Conservation (phyloP, 2,329 filamentous ascomycete genomes). For the Fusarium metavorans region DNA sequence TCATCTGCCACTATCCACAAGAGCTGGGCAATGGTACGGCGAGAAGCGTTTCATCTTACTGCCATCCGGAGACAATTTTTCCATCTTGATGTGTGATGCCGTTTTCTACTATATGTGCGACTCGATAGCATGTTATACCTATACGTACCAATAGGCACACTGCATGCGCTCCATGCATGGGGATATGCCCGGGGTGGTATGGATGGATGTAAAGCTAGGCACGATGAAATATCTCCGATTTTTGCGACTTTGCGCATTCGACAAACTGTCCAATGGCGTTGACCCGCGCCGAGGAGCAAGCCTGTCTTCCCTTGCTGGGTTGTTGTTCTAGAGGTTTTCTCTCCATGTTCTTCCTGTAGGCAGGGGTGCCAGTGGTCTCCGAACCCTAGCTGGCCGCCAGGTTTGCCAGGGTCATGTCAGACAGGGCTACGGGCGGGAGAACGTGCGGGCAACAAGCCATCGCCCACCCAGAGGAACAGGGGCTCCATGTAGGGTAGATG, state of each 20-base stretch:
- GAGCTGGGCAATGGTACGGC: not conserved
- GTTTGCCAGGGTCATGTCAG: constrained; percentile 20
- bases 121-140: not conserved
- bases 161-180: not conserved
- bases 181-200: not conserved
- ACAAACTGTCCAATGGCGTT: constrained; percentile 2
- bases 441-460: constrained; percentile 36
- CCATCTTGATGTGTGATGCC: not conserved
- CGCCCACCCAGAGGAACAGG: constrained; percentile 8
- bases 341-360: constrained; percentile 22
- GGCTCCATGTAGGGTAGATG: constrained; percentile 23
- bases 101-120: not conserved
- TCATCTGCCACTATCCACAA: not conserved
- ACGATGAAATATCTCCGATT: constrained; percentile 10
- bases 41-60: not conserved
- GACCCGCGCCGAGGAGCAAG: constrained; percentile 2
- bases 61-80: not conserved
- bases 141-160: not conserved
- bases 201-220: not conserved
- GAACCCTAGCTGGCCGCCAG: constrained; percentile 7
- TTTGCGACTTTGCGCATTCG: not conserved
- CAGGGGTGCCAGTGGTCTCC: constrained; percentile 10
- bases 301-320: constrained; percentile 20
- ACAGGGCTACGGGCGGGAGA: constrained; percentile 30
- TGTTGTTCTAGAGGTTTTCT: constrained; percentile 33